Base-by-base conservation (phyloP, 345 rosid species). In the Erysimum cheiranthoides region DNA sequence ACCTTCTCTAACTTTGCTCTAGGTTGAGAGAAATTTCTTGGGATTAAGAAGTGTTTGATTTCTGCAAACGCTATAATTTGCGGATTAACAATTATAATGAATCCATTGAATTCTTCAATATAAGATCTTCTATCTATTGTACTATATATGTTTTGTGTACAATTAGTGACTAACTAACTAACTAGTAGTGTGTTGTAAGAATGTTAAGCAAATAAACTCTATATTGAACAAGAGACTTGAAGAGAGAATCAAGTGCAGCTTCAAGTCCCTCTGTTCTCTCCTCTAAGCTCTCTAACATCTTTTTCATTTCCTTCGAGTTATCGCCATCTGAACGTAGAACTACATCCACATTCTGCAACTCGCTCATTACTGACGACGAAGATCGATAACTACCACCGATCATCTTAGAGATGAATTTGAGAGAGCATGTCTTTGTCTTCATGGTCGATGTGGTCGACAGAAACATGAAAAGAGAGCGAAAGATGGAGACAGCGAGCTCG, bases 151-250 rank as follows among this genome's bases (percentile, higher is more conserved):
- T 70, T 49, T 51, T 59, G 73, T 72, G 14, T 72, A 72, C 73
- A 66, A 18, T 77, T 71, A 71, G 61, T 71, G 71, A 68, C 70
- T 76, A 77, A 17, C 34, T 53, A 70, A 18, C 13, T 52, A 69
- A 60, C 64, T 59, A 78, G 10, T 49, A 39, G 50, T 72, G 76
- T 71, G 68, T 72, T 58, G 88, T 74, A 64, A 86, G 84, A 42
- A 82, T 80, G 73, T 87, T 83, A 4, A 87, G 90, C 32, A 87
- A 81, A 70, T 53, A 76, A 46, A 88, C 88, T 64, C 87, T 86
- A 43, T 83, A 81, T 62, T 80, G 83, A 7, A 82, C 77, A 11
- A 86, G 81, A 60, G 86, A 81, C 81, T 74, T 78, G 58, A 82
- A 84, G 69, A 86, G 36, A 17, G 79, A 78, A 43, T 84, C 85